Conservation (phyloP, 2,329 filamentous ascomycete genomes). For the Pyrenochaeta sp. region DNA sequence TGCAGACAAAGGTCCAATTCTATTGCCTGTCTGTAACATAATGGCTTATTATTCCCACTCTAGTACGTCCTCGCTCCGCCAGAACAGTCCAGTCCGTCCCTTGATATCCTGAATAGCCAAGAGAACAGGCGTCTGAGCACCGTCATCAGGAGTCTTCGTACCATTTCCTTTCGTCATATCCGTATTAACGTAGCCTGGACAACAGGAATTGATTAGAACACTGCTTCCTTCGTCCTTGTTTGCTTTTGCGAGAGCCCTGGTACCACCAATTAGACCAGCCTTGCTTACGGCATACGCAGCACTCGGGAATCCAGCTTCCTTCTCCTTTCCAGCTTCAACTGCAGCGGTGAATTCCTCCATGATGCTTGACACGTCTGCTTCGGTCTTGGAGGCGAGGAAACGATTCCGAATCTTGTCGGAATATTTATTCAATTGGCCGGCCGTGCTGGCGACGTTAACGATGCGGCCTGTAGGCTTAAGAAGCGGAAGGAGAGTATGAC, state of each 20-base stretch:
- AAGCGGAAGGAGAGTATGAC: slow-evolving; percentile 55
- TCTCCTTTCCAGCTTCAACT: slow-evolving; percentile 56
- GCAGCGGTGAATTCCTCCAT: slow-evolving; percentile 59
- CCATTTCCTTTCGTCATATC: slow-evolving; percentile 55
- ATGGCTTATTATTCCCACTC: too few relatives aligned
- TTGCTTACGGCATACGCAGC: slow-evolving; percentile 60
- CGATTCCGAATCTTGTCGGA: slow-evolving; percentile 51
- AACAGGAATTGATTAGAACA: slow-evolving; percentile 51
- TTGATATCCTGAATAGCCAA: slow-evolving; percentile 52
- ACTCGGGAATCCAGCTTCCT: slow-evolving; percentile 58
- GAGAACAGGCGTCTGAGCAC: slow-evolving; percentile 54
- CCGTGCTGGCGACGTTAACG: slow-evolving; percentile 59
- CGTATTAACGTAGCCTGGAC: slow-evolving; percentile 56
- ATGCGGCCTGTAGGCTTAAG: slow-evolving; percentile 54
- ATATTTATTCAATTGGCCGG: slow-evolving; percentile 57
- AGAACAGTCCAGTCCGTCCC: slow-evolving; percentile 48
- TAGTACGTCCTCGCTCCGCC: slow-evolving; percentile 46
- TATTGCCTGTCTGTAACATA: too few relatives aligned
- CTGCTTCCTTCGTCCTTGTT: slow-evolving; percentile 43
- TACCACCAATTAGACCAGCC: slow-evolving; percentile 54
- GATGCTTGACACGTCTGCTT: slow-evolving; percentile 55
- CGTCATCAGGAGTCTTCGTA: slow-evolving; percentile 52
- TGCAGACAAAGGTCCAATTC: too few relatives aligned
- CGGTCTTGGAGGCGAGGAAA: slow-evolving; percentile 52
- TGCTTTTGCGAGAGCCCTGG: slow-evolving; percentile 47